Percentiles rank a stretch among this genome's conserved stretches.
phyloP scores from a whole-genome alignment of 2,329 filamentous ascomycete genomes.

The Ilyonectria destructans region DNA sequence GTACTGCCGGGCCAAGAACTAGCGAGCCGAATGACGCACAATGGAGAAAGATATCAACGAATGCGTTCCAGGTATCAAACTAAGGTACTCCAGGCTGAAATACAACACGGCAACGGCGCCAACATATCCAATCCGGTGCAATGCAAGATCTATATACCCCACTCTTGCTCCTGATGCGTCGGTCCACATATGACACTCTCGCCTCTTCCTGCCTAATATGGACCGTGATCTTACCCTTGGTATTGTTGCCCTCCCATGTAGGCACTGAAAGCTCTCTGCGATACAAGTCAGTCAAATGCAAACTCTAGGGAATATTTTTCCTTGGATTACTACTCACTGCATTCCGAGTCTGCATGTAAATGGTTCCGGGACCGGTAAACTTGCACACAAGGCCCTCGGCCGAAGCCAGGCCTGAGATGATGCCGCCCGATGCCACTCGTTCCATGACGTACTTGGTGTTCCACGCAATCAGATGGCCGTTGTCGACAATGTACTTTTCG shows the following conservation, averaged over 20 bases:
- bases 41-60: conserved; percentile 1
- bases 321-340: conserved; percentile 65
- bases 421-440: conserved; percentile 89
- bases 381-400: conserved; percentile 95
- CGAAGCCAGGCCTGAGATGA: conserved; percentile 88
- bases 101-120: conserved; percentile 18
- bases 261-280: conserved; percentile 67
- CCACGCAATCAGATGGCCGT: conserved; percentile 96
- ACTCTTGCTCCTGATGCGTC: conserved; percentile 6
- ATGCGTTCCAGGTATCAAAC: conserved; percentile 39
- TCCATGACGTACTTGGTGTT: conserved; percentile 95
- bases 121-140: conserved; percentile 6
- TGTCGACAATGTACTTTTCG: conserved; percentile 94
- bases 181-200: background rate
- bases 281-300: conserved; percentile 29
- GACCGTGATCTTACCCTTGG: conserved; percentile 44
- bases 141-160: background rate
- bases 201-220: background rate
- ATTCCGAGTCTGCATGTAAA: conserved; percentile 95
- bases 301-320: background rate
- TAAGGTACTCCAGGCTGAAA: conserved; percentile 36
- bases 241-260: conserved; percentile 67
- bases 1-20: no score
- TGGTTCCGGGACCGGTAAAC: conserved; percentile 91
- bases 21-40: background rate